Percentiles rank a stretch among this genome's conserved stretches.
Conservation (phyloP, 306 rosid genomes). For the Gleditsia sinensis region DNA sequence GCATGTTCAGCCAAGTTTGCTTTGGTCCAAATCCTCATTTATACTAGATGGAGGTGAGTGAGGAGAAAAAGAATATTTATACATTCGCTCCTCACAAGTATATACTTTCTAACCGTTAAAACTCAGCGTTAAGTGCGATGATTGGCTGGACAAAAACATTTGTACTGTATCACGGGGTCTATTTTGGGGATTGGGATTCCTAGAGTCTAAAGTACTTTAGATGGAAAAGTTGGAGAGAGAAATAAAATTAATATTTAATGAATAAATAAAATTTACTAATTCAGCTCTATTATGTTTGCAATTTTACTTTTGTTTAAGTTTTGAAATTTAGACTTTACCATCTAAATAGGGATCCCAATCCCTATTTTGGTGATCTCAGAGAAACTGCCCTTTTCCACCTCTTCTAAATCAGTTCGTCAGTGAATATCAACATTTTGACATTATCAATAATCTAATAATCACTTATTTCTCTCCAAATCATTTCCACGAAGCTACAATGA, state of each 20-base stretch:
- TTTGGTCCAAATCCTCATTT: not conserved
- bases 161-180: not conserved
- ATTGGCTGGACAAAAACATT: not conserved
- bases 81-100: no score
- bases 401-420: not conserved
- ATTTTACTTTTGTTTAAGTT: no score
- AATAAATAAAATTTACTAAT: no score
- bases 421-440: not conserved
- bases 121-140: no score
- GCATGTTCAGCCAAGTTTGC: not conserved
- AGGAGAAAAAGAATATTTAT: no score
- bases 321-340: no score
- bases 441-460: not conserved
- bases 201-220: no score
- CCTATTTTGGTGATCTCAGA: not conserved
- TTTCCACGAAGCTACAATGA: constrained; percentile 1
- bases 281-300: no score
- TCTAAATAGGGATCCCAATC: no score
- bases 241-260: no score
- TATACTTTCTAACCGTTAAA: not conserved
- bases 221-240: no score
- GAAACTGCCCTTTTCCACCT: not conserved
- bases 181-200: not conserved
- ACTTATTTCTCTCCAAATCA: not conserved
- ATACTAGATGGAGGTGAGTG: no score